Percentiles rank a stretch among this genome's conserved stretches.
These are phyloP conservation scores for Suhomyces sp. DNA, from an alignment of 805 yeast genomes.

Conservation along the genomic window DNA sequence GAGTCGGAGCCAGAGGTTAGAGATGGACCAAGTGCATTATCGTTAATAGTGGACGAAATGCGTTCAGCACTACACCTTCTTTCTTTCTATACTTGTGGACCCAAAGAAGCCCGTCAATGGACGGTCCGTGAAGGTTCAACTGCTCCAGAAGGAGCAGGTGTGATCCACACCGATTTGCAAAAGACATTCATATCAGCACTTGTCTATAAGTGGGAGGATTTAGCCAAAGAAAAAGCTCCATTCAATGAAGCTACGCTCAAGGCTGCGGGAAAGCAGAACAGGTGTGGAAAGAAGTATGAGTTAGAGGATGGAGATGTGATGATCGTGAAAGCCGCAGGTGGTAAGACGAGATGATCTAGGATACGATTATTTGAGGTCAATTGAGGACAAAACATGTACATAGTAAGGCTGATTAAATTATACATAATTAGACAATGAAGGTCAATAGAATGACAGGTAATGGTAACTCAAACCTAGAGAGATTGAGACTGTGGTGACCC, in stretches of 20 bases:
- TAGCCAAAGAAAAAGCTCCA: constrained; percentile 38
- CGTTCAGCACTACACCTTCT: constrained; percentile 67
- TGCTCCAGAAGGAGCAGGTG: constrained; percentile 90
- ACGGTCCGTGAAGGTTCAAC: constrained; percentile 70
- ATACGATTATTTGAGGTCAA: not conserved
- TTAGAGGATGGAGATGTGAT: constrained; percentile 86
- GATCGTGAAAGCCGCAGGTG: constrained; percentile 70
- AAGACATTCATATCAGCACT: constrained; percentile 79
- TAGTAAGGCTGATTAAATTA: too few relatives aligned
- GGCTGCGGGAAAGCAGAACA: constrained; percentile 57
- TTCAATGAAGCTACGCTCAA: constrained; percentile 54
- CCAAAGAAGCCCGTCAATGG: constrained; percentile 86
- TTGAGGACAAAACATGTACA: too few relatives aligned
- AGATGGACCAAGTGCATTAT: constrained; percentile 50
- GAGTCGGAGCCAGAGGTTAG: constrained; percentile 18
- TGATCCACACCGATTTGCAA: constrained; percentile 82
- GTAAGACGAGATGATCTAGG: constrained; percentile 41
- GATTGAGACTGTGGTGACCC: too few relatives aligned
- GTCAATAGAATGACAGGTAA: too few relatives aligned
- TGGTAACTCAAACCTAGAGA: too few relatives aligned
- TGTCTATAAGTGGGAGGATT: constrained; percentile 66
- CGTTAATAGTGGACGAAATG: constrained; percentile 64
- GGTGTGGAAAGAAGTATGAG: constrained; percentile 73
- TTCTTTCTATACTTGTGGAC: constrained; percentile 87
- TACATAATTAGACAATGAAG: too few relatives aligned